Evolutionary conservation across 1,284 basidiomycete species (phyloP).

Genomic region (Coniferiporia sulphurascens): DNA sequence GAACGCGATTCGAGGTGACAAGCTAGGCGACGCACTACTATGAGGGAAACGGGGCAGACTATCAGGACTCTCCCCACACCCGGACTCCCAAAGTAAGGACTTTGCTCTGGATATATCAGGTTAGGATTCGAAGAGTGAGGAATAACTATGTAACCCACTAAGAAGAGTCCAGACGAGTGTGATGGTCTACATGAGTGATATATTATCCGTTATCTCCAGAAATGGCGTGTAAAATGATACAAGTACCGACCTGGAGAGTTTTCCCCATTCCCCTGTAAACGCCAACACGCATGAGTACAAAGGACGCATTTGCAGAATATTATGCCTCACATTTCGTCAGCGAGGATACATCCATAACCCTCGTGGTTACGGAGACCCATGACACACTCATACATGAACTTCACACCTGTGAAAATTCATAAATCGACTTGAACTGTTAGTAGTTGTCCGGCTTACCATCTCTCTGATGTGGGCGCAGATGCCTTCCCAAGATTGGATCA

Average conservation of each 20-base stretch:
- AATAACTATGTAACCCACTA: conserved; percentile 45
- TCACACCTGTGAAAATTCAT: conserved; percentile 46
- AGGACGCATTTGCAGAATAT: conserved; percentile 11
- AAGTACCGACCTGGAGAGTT: conserved; percentile 63
- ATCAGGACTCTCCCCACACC: conserved; percentile 79
- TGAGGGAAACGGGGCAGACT: conserved; percentile 91
- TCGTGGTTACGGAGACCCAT: conserved; percentile 92
- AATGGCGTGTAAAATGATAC: not conserved
- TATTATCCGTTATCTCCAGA: not conserved
- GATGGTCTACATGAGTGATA: conserved; percentile 60
- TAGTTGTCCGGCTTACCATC: conserved; percentile 55
- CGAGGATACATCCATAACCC: conserved; percentile 90
- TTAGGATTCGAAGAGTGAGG: conserved; percentile 9
- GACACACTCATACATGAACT: conserved; percentile 94
- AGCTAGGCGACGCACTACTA: conserved; percentile 52
- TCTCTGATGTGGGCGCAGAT: conserved; percentile 85
- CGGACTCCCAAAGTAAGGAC: conserved; percentile 64
- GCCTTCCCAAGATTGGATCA: conserved; percentile 80
- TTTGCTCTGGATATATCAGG: conserved; percentile 60
- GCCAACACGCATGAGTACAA: conserved; percentile 14
- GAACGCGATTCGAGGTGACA: conserved; percentile 13
- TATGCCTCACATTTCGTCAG: conserved; percentile 84
- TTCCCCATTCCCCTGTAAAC: conserved; percentile 84
- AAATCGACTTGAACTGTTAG: not conserved
- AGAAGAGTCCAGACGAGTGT: conserved; percentile 84